phyloP scores from a whole-genome alignment of 345 rosid species.

The rapeseed (Brassica napus) region DNA sequence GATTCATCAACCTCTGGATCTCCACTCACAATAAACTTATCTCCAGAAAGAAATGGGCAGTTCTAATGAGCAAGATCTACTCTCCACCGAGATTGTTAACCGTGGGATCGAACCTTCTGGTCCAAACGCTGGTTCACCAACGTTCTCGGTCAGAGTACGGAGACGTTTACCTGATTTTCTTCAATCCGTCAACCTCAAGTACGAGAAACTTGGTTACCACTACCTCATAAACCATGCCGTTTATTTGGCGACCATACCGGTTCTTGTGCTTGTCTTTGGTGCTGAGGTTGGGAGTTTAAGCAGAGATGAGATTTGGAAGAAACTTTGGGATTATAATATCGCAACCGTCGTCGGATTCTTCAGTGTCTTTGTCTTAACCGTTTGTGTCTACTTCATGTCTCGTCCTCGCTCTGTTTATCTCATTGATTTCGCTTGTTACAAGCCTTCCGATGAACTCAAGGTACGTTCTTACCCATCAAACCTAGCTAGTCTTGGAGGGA shows the following conservation, averaged over 20 bases:
- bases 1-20: constrained; percentile 1
- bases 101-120: constrained; percentile 88
- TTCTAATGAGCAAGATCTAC: constrained; percentile 68
- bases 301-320: constrained; percentile 81
- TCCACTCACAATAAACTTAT: constrained; percentile 9
- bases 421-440: constrained; percentile 78
- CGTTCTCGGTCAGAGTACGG: constrained; percentile 87
- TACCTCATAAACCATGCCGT: constrained; percentile 88
- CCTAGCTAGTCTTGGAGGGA: not conserved
- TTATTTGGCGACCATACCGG: constrained; percentile 86
- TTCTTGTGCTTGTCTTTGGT: constrained; percentile 72
- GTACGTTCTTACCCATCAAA: constrained; percentile 36
- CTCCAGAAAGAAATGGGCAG: constrained; percentile 38
- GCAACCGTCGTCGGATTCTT: constrained; percentile 66
- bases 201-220: constrained; percentile 89
- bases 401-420: constrained; percentile 85
- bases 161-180: constrained; percentile 89
- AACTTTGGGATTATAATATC: constrained; percentile 82
- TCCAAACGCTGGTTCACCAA: constrained; percentile 79
- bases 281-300: constrained; percentile 88
- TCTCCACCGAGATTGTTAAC: constrained; percentile 91
- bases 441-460: constrained; percentile 81
- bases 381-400: constrained; percentile 77
- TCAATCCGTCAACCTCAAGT: constrained; percentile 90
- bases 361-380: constrained; percentile 67